These are phyloP conservation scores for Amaranthus cruentus DNA, from an alignment of 148 eudicot genomes.

Conservation along the genomic window DNA sequence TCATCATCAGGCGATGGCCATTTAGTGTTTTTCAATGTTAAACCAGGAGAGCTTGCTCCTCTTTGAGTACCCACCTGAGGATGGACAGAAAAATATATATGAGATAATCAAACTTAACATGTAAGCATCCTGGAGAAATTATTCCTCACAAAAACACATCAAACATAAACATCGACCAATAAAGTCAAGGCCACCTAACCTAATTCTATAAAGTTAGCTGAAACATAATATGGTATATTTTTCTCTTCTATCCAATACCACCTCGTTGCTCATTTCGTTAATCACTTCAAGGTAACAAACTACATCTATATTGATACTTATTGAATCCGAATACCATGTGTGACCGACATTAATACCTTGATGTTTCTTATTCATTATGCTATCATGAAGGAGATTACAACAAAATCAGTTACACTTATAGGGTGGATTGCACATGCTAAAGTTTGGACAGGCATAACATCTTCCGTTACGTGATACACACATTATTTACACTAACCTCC, in stretches of 20 bases:
- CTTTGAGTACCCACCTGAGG: conserved; percentile 31
- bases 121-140: neutral
- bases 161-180: neutral
- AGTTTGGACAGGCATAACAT: neutral
- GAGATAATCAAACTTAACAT: neutral
- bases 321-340: neutral
- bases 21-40: conserved; percentile 24
- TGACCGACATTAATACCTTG: neutral
- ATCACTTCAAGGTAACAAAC: neutral
- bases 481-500: too few relatives aligned
- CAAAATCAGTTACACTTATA: neutral
- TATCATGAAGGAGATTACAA: neutral
- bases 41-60: conserved; percentile 25
- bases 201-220: neutral
- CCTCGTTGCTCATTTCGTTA: neutral
- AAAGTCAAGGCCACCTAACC: neutral
- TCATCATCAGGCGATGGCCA: conserved; percentile 81
- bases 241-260: neutral
- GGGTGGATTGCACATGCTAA: neutral
- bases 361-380: neutral
- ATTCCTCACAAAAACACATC: neutral
- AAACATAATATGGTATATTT: neutral
- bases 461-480: too few relatives aligned
- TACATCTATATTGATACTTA: neutral
- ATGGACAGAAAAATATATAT: conserved; percentile 2